A percentile compares a stretch with the other conserved stretches of the same genome.
Conservation (phyloP, 345 rosid species). For the rapeseed (Brassica napus) region Da-Ae NC_063437.1:334501-335000, state of each 20-base stretch:
- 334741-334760: not conserved
- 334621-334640: conserved; percentile 50
- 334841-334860: conserved; percentile 77
- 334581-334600: not conserved
- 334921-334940: not conserved
- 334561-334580: not conserved
- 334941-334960: not conserved
- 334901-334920: not conserved
- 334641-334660: conserved; percentile 56
- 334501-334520: conserved; percentile 56
- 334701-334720: not conserved
- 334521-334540: conserved; percentile 71
- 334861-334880: not conserved
- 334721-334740: not conserved
- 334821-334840: conserved; percentile 63
- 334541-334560: not conserved
- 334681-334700: conserved; percentile 54
- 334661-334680: conserved; percentile 64
- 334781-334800: conserved; percentile 69
- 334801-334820: conserved; percentile 82
- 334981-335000: conserved; percentile 59
- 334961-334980: conserved; percentile 72
- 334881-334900: not conserved
- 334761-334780: not conserved
- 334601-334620: conserved; percentile 41